Percentiles rank a stretch among this genome's conserved stretches.
Evolutionary conservation across 2,329 filamentous ascomycete species (phyloP).

Genomic region (Chrysosporium queenslandicum): DNA sequence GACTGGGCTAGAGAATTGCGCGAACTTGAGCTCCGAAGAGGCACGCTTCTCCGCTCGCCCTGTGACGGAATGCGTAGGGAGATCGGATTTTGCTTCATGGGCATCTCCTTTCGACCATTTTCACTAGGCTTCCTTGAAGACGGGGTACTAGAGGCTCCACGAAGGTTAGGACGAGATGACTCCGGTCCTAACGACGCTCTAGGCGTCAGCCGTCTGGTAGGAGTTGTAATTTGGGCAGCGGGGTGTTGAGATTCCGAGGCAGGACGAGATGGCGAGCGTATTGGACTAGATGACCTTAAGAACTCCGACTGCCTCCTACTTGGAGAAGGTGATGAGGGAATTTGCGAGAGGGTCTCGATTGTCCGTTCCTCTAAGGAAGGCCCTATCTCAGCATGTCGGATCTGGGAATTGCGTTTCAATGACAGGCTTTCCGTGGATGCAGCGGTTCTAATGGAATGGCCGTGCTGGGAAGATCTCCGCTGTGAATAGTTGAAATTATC

Average conservation of each 20-base stretch:
- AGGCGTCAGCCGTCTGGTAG: background rate
- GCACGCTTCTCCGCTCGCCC: slow-evolving; percentile 41
- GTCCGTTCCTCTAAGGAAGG: slow-evolving; percentile 71
- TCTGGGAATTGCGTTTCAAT: background rate
- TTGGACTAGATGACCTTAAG: slow-evolving; percentile 34
- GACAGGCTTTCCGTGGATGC: background rate
- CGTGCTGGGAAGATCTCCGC: background rate
- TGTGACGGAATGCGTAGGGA: slow-evolving; percentile 4
- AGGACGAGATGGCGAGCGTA: slow-evolving; percentile 27
- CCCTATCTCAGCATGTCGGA: slow-evolving; percentile 21
- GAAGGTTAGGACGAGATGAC: background rate
- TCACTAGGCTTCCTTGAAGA: slow-evolving; percentile 1
- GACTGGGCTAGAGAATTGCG: slow-evolving; percentile 47
- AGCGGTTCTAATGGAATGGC: background rate
- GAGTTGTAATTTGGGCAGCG: background rate
- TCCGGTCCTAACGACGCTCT: background rate
- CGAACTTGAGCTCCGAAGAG: slow-evolving; percentile 36
- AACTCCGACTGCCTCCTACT: slow-evolving; percentile 55
- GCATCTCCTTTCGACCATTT: background rate
- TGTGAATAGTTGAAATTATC: background rate
- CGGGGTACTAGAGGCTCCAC: background rate
- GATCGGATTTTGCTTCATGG: slow-evolving; percentile 3
- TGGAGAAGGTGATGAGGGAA: slow-evolving; percentile 67
- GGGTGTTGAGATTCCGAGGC: background rate
- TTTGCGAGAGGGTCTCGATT: slow-evolving; percentile 67